phyloP scores from a whole-genome alignment of 257 asterid species.

The Datura wrightii region DNA sequence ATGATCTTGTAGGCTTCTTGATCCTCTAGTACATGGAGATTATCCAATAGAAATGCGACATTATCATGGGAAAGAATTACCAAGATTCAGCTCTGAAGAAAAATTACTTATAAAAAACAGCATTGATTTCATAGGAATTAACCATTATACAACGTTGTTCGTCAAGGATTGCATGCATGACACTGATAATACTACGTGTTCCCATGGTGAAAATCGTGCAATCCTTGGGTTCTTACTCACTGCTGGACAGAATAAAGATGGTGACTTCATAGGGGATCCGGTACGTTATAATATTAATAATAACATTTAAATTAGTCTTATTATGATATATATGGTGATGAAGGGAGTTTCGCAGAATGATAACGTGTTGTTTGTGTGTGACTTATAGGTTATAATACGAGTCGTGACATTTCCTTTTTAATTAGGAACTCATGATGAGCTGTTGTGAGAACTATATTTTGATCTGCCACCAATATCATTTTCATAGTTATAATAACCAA shows the following conservation, averaged over 20 bases:
- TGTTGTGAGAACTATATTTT: too few species aligned
- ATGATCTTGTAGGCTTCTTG: conserved; percentile 54
- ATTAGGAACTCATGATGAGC: too few species aligned
- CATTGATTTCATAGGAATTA: conserved; percentile 72
- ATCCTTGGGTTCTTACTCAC: conserved; percentile 55
- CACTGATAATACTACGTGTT: conserved; percentile 41
- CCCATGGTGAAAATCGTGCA: conserved; percentile 53
- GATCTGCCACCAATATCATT: too few species aligned
- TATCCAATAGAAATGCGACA: conserved; percentile 77
- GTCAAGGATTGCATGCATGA: conserved; percentile 61
- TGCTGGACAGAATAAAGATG: conserved; percentile 49
- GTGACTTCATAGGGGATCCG: conserved; percentile 66
- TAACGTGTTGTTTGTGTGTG: too few species aligned
- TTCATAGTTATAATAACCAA: too few species aligned
- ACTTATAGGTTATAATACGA: too few species aligned
- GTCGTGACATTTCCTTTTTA: too few species aligned
- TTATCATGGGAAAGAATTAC: conserved; percentile 59
- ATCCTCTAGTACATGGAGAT: conserved; percentile 73
- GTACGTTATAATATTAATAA: conserved; percentile 38
- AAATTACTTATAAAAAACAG: conserved; percentile 51
- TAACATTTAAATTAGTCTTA: background rate
- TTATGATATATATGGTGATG: too few species aligned
- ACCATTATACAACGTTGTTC: conserved; percentile 67
- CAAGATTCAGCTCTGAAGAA: conserved; percentile 63
- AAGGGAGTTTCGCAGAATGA: too few species aligned